Evolutionary conservation across 2,329 filamentous ascomycete genomes (phyloP), one percentile per base, ranked within the genome.

Genomic region (Colletotrichum sp.): DNA sequence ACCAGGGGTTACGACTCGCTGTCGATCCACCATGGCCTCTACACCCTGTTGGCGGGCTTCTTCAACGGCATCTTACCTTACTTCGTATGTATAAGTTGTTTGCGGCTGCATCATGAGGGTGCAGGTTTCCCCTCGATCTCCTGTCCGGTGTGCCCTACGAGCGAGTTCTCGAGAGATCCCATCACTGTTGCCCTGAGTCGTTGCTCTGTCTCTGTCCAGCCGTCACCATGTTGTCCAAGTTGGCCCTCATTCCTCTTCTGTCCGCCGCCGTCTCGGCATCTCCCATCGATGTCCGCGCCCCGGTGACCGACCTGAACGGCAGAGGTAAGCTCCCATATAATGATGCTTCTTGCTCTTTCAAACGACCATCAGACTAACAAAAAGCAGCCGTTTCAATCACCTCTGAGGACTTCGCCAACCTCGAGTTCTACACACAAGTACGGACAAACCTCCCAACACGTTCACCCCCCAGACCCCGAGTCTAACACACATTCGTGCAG

Each of bases 361-460:
- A 32, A 55, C 28, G 30, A 66, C 34, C 65, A 25, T 2, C 28
- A 68, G 28, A 65, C 61, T 65, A 56, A 75, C 34, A 22, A 10
- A 28, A 3, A 28, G 25, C 60, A 76, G 73, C 55, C 52, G 55
- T 75, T 28, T 70, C 75, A 6, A 79, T 86, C 65, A 83, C 83
- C 8, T 43, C 77, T 4, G 74, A 79, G 12, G 80, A 87, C 36
- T 79, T 88, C 16, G 77, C 78, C 74, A 84, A 83, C 72, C 83
- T 91, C 76, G 79, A 85, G 66, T 88, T 88, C 79, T 91, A 86
- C 78, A 84, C 86, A 34, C 86, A 92, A 81, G 71, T 70, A 69
- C 16, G 66, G 32, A 15, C 9, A 13, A n/a, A 13, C 6, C 18
- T 5, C 18, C 39, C 39, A 6, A 6, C 18, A n/a, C 18, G 3